A percentile compares a stretch with the other conserved stretches of the same genome.
These are phyloP conservation scores for Colletotrichum sp. DNA, from an alignment of 2,329 filamentous ascomycete genomes.

Conservation along the genomic window DNA sequence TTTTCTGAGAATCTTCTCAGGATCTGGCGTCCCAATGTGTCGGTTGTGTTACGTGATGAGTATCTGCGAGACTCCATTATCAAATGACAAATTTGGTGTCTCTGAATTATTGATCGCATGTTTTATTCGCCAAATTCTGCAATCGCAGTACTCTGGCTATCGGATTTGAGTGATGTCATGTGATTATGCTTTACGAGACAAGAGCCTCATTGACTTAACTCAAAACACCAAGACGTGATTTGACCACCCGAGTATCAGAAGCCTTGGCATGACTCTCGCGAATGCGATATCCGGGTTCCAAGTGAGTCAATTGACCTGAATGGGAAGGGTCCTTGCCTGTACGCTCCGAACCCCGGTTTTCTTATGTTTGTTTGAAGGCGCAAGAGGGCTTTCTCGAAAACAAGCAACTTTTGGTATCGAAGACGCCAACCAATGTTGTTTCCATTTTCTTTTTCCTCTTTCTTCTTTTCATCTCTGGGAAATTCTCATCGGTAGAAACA, in stretches of 20 bases:
- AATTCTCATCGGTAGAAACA: neutral
- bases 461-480: neutral
- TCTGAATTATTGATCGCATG: neutral
- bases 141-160: neutral
- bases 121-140: neutral
- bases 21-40: neutral
- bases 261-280: neutral
- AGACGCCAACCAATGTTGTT: neutral
- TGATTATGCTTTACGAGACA: neutral
- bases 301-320: neutral
- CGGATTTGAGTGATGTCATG: neutral
- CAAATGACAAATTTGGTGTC: neutral
- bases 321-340: neutral
- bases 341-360: neutral
- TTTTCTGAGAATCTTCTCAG: neutral
- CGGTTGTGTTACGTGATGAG: neutral
- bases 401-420: neutral
- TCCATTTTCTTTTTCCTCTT: neutral
- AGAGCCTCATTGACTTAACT: neutral
- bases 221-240: neutral
- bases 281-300: neutral
- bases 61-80: neutral
- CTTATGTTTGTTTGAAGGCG: neutral
- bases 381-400: neutral
- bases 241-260: neutral